Base-by-base conservation (phyloP, 2,329 filamentous ascomycete genomes). In the Coniochaeta sp. region DNA sequence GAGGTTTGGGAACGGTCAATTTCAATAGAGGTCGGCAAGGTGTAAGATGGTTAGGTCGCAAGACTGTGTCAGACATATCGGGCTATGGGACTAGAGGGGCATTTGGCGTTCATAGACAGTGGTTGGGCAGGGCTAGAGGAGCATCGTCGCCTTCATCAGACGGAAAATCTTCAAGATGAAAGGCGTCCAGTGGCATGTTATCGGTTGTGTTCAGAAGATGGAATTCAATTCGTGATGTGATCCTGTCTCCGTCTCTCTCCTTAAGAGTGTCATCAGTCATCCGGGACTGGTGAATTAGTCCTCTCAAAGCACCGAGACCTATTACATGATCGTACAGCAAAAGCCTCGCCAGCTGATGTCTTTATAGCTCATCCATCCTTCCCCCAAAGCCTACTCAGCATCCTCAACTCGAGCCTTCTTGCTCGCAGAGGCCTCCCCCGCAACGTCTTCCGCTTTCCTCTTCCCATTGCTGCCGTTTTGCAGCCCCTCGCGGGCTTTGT, bases 331-430 rank as follows among this genome's bases (percentile, higher is more conserved):
- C 38, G 38, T 40, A 40, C 38, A 40, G 38, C 38, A 40, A 40
- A n/a, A n/a, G n/a, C n/a, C n/a, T n/a, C n/a, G n/a, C n/a, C n/a
- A n/a, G n/a, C n/a, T n/a, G n/a, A n/a, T n/a, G n/a, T n/a, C n/a
- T n/a, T n/a, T n/a, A n/a, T n/a, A n/a, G n/a, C n/a, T n/a, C n/a
- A n/a, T n/a, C n/a, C n/a, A n/a, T n/a, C n/a, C n/a, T n/a, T n/a
- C n/a, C n/a, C n/a, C n/a, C n/a, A n/a, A n/a, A n/a, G n/a, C n/a
- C n/a, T 36, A 42, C 10, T n/a, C n/a, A n/a, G 47, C 47, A 22
- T 52, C 47, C 47, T 77, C 74, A 16, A 77, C 68, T 38, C 76
- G 76, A 16, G 72, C 72, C 72, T 77, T 83, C 72, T 84, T 84
- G 63, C 67, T 76, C 1, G 71, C 65, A 34, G 64, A 24, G 55